Evolutionary conservation across 306 rosid species (phyloP).

Genomic region (Lotus japonicus): DNA sequence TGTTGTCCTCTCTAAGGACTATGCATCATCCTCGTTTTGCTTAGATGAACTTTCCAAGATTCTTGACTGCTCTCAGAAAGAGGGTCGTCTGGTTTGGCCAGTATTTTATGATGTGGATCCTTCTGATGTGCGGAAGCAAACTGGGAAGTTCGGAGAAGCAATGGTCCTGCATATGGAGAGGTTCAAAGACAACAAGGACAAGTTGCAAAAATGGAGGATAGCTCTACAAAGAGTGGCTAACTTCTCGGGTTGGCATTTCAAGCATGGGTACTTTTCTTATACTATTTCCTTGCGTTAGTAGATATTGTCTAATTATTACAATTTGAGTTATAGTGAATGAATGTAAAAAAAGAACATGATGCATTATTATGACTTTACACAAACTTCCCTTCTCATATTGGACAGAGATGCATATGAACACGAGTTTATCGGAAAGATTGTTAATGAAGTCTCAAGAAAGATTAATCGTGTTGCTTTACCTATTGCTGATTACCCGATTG

Average conservation of each 20-base stretch:
- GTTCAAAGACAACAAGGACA: neutral
- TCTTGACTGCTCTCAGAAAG: neutral
- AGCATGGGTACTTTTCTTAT: no score
- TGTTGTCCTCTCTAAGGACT: neutral
- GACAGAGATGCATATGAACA: no score
- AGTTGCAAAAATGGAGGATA: neutral
- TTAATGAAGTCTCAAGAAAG: no score
- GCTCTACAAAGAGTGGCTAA: neutral
- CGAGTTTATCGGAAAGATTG: no score
- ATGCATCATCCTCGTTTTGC: neutral
- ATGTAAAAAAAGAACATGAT: no score
- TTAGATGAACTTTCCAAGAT: constrained; percentile 19
- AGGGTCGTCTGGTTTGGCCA: neutral
- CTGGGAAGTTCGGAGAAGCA: neutral
- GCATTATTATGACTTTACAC: no score
- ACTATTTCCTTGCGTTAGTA: no score
- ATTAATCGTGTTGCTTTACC: no score
- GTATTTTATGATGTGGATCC: constrained; percentile 5
- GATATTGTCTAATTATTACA: no score
- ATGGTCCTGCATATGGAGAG: neutral
- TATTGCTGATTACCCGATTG: no score
- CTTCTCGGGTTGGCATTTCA: neutral
- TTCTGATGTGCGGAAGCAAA: neutral
- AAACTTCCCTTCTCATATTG: no score
- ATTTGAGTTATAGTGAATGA: no score